These are phyloP conservation scores for Fraxinus greggii DNA, from an alignment of 305 asterid genomes.

Conservation along the genomic window DNA sequence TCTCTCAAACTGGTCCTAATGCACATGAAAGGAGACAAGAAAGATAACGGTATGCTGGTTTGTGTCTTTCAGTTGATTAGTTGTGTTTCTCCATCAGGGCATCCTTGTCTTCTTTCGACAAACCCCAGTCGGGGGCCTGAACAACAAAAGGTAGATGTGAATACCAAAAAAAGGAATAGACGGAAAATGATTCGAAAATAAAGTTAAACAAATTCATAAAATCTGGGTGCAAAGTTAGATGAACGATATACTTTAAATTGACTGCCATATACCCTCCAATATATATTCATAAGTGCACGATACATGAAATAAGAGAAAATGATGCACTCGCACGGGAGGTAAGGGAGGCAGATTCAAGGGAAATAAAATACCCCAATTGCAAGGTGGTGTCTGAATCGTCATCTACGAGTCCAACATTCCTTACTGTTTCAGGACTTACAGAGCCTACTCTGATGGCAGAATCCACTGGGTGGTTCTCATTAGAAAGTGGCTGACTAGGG, in stretches of 20 bases:
- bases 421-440: conserved; percentile 37
- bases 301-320: not conserved
- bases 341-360: not conserved
- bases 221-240: not conserved
- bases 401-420: conserved; percentile 33
- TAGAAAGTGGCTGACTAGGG: conserved; percentile 28
- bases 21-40: conserved; percentile 4
- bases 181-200: not conserved
- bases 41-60: conserved; percentile 26
- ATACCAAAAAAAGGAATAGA: not conserved
- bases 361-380: conserved; percentile 53
- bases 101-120: conserved; percentile 19
- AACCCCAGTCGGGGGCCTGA: conserved; percentile 48
- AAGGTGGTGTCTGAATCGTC: conserved; percentile 63
- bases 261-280: not conserved
- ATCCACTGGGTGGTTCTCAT: conserved; percentile 28
- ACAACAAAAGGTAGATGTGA: not conserved
- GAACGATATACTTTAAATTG: not conserved
- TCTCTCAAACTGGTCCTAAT: conserved; percentile 6
- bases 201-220: not conserved
- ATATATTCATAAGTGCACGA: too few relatives aligned
- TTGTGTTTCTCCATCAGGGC: conserved; percentile 39
- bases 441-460: conserved; percentile 29
- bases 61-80: conserved; percentile 35
- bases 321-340: not conserved